Base-by-base conservation (phyloP, 768 basidiomycete species). In the Serendipita sp. region DNA sequence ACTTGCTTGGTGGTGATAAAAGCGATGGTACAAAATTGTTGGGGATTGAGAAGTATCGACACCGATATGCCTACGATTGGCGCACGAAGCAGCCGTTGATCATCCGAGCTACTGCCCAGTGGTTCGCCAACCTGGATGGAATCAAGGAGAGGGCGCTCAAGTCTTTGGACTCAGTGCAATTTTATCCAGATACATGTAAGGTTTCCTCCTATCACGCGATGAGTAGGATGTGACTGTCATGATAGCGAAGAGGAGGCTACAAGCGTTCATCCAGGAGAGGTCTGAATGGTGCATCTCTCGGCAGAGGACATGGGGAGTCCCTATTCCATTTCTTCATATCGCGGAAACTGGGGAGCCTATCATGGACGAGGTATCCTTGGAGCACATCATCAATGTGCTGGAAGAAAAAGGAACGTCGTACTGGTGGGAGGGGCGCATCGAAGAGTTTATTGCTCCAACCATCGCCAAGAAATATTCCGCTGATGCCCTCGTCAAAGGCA, bases 261-360 rank as follows among this genome's bases (percentile, higher is more conserved):
- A 90, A 66, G 77, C 92, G 0, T 95, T 91, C 71, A 78, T 97
- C 60, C 80, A 76, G 1, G 86, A 86, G 0, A 89, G 95, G 11
- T 91, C 92, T 0, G 95, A 99, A 74, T 99, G 95, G 95, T 99
- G 95, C 69, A 97, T 99, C 62, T 98, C 95, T 42, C 86, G 95
- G 3, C 95, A 99, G 70, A 86, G 95, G 31, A 87, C 88, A 20
- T 99, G 95, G 95, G 95, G 95, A 20, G 90, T 96, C 1, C 95
- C 95, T 3, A 97, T 99, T 64, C 95, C 94, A 2, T 85, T 89
- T 2, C 74, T 99, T 1, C 80, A 91, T 69, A 82, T 86, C 69
- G 70, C 77, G 3, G 74, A 77, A 11, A 82, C 82, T 7, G 83
- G 82, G 62, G 74, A 76, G 31, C 81, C 87, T 3, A 72, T 89